Conservation (phyloP, 805 yeast genomes). For the Maudiozyma turicensis region DNA sequence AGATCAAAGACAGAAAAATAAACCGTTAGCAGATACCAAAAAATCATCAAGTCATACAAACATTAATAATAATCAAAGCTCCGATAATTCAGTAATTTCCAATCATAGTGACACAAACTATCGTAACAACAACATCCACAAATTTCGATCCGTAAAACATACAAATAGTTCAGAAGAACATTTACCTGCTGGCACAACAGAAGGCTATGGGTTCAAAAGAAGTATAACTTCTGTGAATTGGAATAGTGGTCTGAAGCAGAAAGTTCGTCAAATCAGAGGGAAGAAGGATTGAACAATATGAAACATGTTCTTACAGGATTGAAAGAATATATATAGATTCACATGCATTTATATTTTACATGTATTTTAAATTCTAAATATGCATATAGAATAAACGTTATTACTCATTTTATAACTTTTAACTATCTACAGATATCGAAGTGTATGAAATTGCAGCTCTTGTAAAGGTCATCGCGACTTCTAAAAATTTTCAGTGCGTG, state of each 20-base stretch:
- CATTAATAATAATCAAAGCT: slow-evolving; percentile 3
- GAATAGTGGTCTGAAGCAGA: slow-evolving; percentile 50
- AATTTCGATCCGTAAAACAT: neutral
- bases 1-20: slow-evolving; percentile 41
- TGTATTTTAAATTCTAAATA: neutral
- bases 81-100: neutral
- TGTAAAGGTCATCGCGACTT: neutral
- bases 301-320: neutral
- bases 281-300: slow-evolving; percentile 8
- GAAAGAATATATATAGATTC: neutral
- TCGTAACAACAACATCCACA: neutral
- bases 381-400: neutral
- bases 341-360: neutral
- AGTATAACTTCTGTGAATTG: slow-evolving; percentile 46
- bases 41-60: slow-evolving; percentile 1
- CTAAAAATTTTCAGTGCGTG: neutral
- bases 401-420: too few relatives aligned
- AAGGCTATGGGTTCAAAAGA: slow-evolving; percentile 35
- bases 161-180: slow-evolving; percentile 16
- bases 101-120: neutral
- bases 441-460: too few relatives aligned
- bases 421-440: too few relatives aligned
- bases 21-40: slow-evolving; percentile 16
- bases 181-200: slow-evolving; percentile 30
- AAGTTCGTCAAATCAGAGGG: slow-evolving; percentile 37